phyloP scores from a whole-genome alignment of 208 protist species.

The Trichomonas gallinae region DNA sequence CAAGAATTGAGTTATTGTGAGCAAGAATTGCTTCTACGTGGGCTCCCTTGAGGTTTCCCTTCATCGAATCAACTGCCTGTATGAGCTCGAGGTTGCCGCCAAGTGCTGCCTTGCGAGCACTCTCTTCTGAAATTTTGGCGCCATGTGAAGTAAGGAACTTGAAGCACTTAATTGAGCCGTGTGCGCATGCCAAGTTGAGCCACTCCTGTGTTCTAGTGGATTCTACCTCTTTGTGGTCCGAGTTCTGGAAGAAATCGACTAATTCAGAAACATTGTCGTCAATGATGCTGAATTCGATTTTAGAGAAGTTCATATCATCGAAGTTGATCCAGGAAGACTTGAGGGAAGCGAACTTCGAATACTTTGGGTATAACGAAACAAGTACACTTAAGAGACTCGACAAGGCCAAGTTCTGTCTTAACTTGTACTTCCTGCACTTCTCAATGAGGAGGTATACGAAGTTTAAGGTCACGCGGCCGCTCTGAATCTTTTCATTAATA shows the following conservation, averaged over 20 bases:
- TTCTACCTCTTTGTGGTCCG: background rate
- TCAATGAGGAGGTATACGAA: background rate
- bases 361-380: background rate
- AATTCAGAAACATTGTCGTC: background rate
- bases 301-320: background rate
- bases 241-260: background rate
- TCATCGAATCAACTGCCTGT: background rate
- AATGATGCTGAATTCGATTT: background rate
- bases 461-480: background rate
- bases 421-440: background rate
- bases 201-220: background rate
- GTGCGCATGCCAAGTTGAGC: background rate
- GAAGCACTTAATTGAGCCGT: background rate
- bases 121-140: background rate
- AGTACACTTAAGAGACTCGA: background rate
- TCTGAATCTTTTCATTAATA: background rate
- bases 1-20: background rate
- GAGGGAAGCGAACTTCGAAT: background rate
- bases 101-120: background rate
- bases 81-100: background rate
- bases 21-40: background rate
- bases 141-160: background rate
- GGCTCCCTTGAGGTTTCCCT: background rate
- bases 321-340: background rate
- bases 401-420: background rate